phyloP scores from a whole-genome alignment of 495 filamentous ascomycete species.

The Xylaria grammica region DNA sequence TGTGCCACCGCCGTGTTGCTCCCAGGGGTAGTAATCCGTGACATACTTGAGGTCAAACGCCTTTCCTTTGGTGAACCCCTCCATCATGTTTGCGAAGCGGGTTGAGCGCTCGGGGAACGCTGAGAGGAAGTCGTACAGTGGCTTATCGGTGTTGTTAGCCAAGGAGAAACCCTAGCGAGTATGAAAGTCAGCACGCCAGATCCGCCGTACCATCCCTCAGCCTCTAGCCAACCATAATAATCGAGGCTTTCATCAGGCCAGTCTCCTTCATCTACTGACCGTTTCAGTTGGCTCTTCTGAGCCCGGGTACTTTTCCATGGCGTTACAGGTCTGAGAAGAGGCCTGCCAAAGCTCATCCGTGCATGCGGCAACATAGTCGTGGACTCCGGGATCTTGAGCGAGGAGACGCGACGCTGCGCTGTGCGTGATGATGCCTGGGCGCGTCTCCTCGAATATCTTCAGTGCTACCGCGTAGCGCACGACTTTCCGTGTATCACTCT shows the following conservation, averaged over 20 bases:
- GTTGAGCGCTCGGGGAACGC: slow-evolving; percentile 6
- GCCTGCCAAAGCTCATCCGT: slow-evolving; percentile 27
- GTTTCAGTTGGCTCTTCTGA: slow-evolving; percentile 22
- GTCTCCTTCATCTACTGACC: no score
- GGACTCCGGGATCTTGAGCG: slow-evolving; percentile 8
- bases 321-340: slow-evolving; percentile 22
- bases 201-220: no score
- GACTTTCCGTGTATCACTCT: slow-evolving; percentile 41
- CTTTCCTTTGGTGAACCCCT: slow-evolving; percentile 17
- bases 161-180: slow-evolving; percentile 4
- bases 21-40: slow-evolving; percentile 26
- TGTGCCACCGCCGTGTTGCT: slow-evolving; percentile 9
- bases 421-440: slow-evolving; percentile 31
- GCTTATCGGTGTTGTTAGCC: slow-evolving; percentile 15
- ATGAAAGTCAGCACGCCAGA: neutral
- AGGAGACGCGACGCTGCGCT: slow-evolving; percentile 12
- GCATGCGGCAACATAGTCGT: slow-evolving; percentile 10
- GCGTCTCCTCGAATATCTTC: slow-evolving; percentile 50
- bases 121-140: slow-evolving; percentile 13
- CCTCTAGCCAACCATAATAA: no score
- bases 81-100: slow-evolving; percentile 19
- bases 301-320: slow-evolving; percentile 24
- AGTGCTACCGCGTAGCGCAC: slow-evolving; percentile 51
- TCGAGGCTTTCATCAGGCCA: no score
- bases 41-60: slow-evolving; percentile 16